These are phyloP conservation scores for Daldinia grandis DNA, from an alignment of 495 filamentous ascomycete genomes.

Conservation along the genomic window DNA sequence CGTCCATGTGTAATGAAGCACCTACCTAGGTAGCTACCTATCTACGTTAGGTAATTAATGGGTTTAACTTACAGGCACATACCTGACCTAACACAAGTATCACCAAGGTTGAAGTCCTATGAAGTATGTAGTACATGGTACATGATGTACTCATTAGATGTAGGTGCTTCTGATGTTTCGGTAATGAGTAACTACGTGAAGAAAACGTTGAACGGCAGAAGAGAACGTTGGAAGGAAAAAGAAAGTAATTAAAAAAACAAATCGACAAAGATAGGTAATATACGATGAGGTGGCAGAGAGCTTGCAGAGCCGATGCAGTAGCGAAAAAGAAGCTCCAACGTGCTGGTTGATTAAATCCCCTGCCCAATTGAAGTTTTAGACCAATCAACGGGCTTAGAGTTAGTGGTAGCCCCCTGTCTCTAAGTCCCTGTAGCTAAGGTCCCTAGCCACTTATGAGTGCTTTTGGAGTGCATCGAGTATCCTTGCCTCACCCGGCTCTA, in stretches of 20 bases:
- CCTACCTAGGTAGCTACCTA: neutral
- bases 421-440: slow-evolving; percentile 30
- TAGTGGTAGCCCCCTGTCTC: slow-evolving; percentile 22
- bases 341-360: slow-evolving; percentile 40
- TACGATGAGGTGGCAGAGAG: slow-evolving; percentile 34
- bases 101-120: too few species aligned
- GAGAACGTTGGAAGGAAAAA: neutral
- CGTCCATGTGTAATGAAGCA: neutral
- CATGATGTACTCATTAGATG: neutral
- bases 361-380: slow-evolving; percentile 27
- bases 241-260: neutral
- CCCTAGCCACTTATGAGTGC: slow-evolving; percentile 34
- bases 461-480: slow-evolving; percentile 24
- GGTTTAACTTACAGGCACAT: neutral
- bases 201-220: neutral
- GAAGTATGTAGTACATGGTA: too few species aligned
- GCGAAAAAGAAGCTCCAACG: slow-evolving; percentile 29
- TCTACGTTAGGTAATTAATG: neutral
- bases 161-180: neutral
- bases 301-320: slow-evolving; percentile 36
- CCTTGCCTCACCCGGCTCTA: slow-evolving; percentile 17
- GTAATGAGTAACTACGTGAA: neutral
- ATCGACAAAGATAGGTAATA: neutral
- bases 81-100: too few species aligned
- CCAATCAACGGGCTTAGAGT: slow-evolving; percentile 30